Evolutionary conservation across 2,329 filamentous ascomycete species (phyloP), one percentile per base, ranked within the genome.

Genomic region (Cryphonectria naterciae): DNA sequence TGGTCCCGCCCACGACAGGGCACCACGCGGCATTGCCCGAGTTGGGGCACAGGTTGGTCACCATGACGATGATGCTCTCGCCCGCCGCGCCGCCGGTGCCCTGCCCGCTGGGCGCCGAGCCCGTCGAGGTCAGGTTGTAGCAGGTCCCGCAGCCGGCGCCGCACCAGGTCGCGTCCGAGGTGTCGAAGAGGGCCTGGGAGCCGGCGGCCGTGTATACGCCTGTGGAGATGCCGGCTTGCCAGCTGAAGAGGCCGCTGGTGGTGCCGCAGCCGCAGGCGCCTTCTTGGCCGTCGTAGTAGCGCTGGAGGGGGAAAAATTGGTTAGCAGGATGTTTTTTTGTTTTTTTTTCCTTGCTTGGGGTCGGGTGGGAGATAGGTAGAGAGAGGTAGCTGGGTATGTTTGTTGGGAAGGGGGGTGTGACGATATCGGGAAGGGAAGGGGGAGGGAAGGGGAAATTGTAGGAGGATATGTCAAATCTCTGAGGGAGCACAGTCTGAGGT

Each of bases 1-100:
- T 81, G 71, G 76, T 25, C 68, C 74, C n/a, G 76, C 73, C 77
- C 17, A 58, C 37, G 22, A 63, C 65, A 1, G 79, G 77, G 70
- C 80, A 81, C 80, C 80, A 81, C 72, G 77, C 72, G 56, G 75
- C 75, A 56, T 81, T 81, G 15, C 80, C 78, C 60, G 74, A 76
- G 72, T 80, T 75, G 1, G 80, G 80, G 70, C 80, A 81, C 15
- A 81, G 74, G 68, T 81, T 81, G 41, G 78, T 80, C 8, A 80
- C 76, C 77, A 78, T 78, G 54, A 79, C 77, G 39, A 74, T 75
- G 65, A 79, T 78, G 69, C 72, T 75, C 65, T 74, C 63, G 22
- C 77, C 77, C 15, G 71, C 28, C 19, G 41, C 73, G 25, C 74
- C 76, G 39, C 76, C 76, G 1, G 71, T 68, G 25, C 77, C 76